A percentile compares a stretch with the other conserved stretches of the same genome.
Evolutionary conservation across 441 rosid genomes (phyloP).

Genomic region (Geranium incanum): DNA sequence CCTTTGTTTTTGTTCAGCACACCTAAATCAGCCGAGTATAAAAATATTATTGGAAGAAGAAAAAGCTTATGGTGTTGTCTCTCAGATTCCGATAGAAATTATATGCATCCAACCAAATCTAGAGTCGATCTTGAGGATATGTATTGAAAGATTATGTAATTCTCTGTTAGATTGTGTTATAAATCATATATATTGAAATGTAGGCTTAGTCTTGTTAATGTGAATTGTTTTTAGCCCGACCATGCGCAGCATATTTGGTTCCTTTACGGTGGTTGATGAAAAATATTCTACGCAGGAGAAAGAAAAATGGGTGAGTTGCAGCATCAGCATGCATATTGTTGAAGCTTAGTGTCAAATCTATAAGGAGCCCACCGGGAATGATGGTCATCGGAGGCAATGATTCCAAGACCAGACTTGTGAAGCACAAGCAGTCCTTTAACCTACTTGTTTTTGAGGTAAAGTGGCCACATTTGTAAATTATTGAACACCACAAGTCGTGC

Average conservation of each 20-base stretch:
- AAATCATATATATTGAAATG: no score
- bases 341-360: neutral
- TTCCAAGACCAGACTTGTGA: neutral
- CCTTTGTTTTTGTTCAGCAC: neutral
- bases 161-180: no score
- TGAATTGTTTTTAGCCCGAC: neutral
- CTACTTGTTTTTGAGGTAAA: neutral
- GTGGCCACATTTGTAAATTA: neutral
- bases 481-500: conserved; percentile 1
- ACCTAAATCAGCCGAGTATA: neutral
- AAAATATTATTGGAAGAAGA: neutral
- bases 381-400: neutral
- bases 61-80: neutral
- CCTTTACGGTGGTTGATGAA: neutral
- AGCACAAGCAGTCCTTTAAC: neutral
- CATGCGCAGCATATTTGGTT: neutral
- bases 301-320: no score
- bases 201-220: neutral
- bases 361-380: neutral
- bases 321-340: neutral
- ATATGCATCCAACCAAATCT: neutral
- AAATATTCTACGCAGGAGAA: no score
- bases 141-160: no score
- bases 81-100: neutral
- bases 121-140: neutral